A percentile compares a stretch with the other conserved stretches of the same genome.
These are phyloP conservation scores for Zelonia costaricensis DNA, from an alignment of 208 protist genomes.

Conservation along the genomic window DNA sequence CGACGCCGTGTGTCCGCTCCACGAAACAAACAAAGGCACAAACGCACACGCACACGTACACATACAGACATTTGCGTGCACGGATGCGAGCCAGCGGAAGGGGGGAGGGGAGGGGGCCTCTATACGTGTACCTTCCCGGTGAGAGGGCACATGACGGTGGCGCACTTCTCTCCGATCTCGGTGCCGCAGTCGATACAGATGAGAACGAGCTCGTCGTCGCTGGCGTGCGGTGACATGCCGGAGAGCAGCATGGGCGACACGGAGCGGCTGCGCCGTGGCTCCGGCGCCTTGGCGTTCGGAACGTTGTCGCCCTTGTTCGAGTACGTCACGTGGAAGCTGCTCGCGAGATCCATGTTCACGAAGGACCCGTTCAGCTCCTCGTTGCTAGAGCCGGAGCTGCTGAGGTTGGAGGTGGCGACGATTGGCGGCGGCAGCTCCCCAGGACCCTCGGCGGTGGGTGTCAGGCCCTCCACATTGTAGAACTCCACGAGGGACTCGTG, in stretches of 20 bases:
- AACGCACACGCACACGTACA: not conserved
- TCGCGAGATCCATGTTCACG: slow-evolving; percentile 19
- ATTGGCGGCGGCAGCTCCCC: not conserved
- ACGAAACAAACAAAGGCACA: no score
- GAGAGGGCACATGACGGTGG: slow-evolving; percentile 39
- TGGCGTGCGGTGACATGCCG: slow-evolving; percentile 35
- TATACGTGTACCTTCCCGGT: slow-evolving; percentile 52
- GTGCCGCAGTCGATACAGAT: slow-evolving; percentile 62
- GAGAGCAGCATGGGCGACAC: slow-evolving; percentile 11
- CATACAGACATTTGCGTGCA: not conserved
- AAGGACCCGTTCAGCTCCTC: slow-evolving; percentile 28
- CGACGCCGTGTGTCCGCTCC: no score
- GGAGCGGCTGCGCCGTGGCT: slow-evolving; percentile 9
- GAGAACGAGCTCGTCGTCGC: slow-evolving; percentile 57
- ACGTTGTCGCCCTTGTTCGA: slow-evolving; percentile 28
- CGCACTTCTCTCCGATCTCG: slow-evolving; percentile 38
- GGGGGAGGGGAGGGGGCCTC: not conserved
- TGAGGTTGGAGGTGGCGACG: not conserved
- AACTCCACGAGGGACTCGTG: not conserved
- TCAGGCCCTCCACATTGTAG: no score
- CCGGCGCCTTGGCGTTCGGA: slow-evolving; percentile 10
- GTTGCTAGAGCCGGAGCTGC: slow-evolving; percentile 1
- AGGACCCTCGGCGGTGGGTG: not conserved
- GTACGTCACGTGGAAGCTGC: slow-evolving; percentile 36
- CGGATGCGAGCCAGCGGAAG: not conserved